Percentiles rank a stretch among this genome's conserved stretches.
Conservation (phyloP, 2,329 filamentous ascomycete genomes). For the Blastomyces gilchristii region DNA sequence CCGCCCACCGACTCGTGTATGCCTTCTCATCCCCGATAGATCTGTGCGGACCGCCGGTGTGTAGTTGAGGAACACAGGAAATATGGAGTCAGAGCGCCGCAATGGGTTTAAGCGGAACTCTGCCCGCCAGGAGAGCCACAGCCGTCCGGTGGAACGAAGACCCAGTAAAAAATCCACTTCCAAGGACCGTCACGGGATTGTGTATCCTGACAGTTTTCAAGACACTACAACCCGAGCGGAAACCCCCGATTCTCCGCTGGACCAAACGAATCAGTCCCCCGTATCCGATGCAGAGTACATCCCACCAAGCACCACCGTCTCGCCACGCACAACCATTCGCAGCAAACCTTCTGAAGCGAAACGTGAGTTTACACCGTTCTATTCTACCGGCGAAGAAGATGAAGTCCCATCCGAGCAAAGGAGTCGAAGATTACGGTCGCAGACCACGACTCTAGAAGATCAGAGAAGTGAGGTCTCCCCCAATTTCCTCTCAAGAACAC, state of each 20-base stretch:
- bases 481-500: slow-evolving; percentile 24
- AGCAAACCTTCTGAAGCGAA: slow-evolving; percentile 26
- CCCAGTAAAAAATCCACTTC: slow-evolving; percentile 41
- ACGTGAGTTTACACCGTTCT: slow-evolving; percentile 24
- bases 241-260: slow-evolving; percentile 35
- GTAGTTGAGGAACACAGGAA: slow-evolving; percentile 14
- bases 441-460: slow-evolving; percentile 35
- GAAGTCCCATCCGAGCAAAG: slow-evolving; percentile 23
- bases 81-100: slow-evolving; percentile 34
- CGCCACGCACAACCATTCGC: slow-evolving; percentile 29
- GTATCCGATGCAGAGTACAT: slow-evolving; percentile 29
- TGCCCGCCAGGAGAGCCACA: slow-evolving; percentile 29
- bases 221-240: slow-evolving; percentile 38
- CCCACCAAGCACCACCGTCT: slow-evolving; percentile 25
- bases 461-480: slow-evolving; percentile 31
- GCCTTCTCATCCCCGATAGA: slow-evolving; percentile 18
- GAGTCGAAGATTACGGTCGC: slow-evolving; percentile 30
- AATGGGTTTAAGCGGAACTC: slow-evolving; percentile 34
- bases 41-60: slow-evolving; percentile 14
- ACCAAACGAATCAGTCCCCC: slow-evolving; percentile 29
- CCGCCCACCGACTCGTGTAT: slow-evolving; percentile 1
- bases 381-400: slow-evolving; percentile 27
- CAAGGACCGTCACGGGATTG: slow-evolving; percentile 37
- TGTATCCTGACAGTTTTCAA: slow-evolving; percentile 38
- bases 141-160: slow-evolving; percentile 34